phyloP scores from a whole-genome alignment of 1,284 basidiomycete genomes.

The Hymenochaete sp. region DNA sequence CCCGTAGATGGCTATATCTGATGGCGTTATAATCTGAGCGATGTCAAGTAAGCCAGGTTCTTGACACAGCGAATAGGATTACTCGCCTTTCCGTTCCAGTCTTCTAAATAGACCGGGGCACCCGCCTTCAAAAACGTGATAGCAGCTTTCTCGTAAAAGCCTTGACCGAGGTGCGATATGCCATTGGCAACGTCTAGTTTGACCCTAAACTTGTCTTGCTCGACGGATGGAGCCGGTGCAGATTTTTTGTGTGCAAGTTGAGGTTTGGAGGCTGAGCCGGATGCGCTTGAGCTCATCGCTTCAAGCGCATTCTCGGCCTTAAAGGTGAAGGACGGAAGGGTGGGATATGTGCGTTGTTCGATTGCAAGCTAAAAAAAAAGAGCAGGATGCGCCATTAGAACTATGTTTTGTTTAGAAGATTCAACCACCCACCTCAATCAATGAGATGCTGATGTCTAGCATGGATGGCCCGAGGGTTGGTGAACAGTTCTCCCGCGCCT shows the following conservation, averaged over 20 bases:
- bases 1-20: constrained; percentile 79
- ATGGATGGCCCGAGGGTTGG: constrained; percentile 80
- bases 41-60: neutral
- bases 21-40: constrained; percentile 58
- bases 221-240: constrained; percentile 31
- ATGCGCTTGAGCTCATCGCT: constrained; percentile 26
- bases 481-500: constrained; percentile 80
- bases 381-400: constrained; percentile 3
- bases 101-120: constrained; percentile 50
- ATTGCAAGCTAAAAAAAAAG: constrained; percentile 52
- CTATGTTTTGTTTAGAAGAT: constrained; percentile 2
- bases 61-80: neutral
- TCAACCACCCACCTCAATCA: constrained; percentile 52
- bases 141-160: constrained; percentile 71
- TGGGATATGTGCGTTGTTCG: constrained; percentile 74
- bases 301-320: constrained; percentile 87
- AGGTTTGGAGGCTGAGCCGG: constrained; percentile 21
- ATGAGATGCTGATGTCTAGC: constrained; percentile 76
- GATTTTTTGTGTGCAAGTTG: constrained; percentile 23
- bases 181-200: constrained; percentile 75
- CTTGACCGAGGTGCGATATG: constrained; percentile 60
- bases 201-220: constrained; percentile 58
- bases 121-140: constrained; percentile 60
- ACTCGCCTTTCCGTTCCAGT: constrained; percentile 63
- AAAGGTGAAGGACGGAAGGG: constrained; percentile 80